Conservation (phyloP, 768 basidiomycete species). For the Leccinum arenicola region DNA sequence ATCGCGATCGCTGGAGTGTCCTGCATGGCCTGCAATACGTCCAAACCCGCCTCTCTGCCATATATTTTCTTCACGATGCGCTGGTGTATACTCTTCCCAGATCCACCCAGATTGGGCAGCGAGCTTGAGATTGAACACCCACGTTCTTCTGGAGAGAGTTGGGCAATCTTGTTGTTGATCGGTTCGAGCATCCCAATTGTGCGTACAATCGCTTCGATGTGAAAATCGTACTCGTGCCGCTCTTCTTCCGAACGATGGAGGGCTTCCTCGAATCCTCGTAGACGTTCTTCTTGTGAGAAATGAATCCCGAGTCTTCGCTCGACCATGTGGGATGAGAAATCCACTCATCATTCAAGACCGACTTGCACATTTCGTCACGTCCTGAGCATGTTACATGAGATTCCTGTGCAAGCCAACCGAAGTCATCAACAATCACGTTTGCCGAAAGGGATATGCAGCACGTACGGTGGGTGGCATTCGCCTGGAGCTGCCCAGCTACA, state of each 20-base stretch:
- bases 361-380: conserved; percentile 94
- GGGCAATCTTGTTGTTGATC: conserved; percentile 80
- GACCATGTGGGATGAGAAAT: conserved; percentile 96
- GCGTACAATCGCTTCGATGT: conserved; percentile 91
- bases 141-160: conserved; percentile 76
- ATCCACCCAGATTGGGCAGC: conserved; percentile 84
- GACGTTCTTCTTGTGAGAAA: conserved; percentile 89
- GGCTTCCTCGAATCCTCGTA: conserved; percentile 99
- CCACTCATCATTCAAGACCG: conserved; percentile 98
- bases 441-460: conserved; percentile 10
- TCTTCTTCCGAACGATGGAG: conserved; percentile 96
- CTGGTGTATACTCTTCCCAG: conserved; percentile 84
- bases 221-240: conserved; percentile 98
- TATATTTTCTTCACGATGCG: conserved; percentile 97
- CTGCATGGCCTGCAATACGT: conserved; percentile 85
- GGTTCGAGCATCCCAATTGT: conserved; percentile 92
- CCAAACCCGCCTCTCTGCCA: conserved; percentile 78
- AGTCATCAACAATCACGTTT: not conserved
- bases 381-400: conserved; percentile 87
- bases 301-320: conserved; percentile 89
- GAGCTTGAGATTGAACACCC: conserved; percentile 81
- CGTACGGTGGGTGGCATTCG: conserved; percentile 76
- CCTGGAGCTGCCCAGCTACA: conserved; percentile 87
- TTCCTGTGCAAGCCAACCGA: conserved; percentile 50
- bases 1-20: conserved; percentile 88